Percentiles rank a stretch among this genome's conserved stretches.
phyloP scores from a whole-genome alignment of 352 stramenopile genomes.

The Blastocystis sp. region DNA sequence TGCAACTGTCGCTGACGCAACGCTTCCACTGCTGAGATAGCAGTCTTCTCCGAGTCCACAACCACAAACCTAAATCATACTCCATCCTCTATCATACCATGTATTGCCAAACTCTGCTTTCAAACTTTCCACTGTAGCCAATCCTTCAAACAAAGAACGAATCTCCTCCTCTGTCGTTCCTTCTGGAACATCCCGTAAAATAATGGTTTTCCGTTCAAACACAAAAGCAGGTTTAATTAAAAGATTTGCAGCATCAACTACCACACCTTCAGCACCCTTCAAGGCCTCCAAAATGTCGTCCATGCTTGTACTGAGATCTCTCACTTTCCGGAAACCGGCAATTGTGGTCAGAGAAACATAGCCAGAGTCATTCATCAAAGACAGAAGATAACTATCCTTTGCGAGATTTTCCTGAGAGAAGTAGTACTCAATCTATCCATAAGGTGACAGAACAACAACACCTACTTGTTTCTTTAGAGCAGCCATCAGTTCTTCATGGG shows the following conservation, averaged over 20 bases:
- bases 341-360: conserved; percentile 48
- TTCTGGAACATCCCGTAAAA: conserved; percentile 48
- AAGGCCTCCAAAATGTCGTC: conserved; percentile 56
- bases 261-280: not conserved
- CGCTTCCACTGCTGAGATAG: conserved; percentile 5
- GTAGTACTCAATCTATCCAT: conserved; percentile 52
- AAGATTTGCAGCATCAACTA: conserved; percentile 5
- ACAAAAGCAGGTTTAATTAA: conserved; percentile 22
- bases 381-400: conserved; percentile 43
- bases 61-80: conserved; percentile 47
- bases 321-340: conserved; percentile 46
- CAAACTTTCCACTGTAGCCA: not conserved
- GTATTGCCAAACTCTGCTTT: conserved; percentile 33
- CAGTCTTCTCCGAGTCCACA: conserved; percentile 40
- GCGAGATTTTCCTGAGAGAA: conserved; percentile 59
- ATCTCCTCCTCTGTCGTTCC: conserved; percentile 43
- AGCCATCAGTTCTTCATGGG: conserved; percentile 29
- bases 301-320: conserved; percentile 39
- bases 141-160: conserved; percentile 2
- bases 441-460: not conserved
- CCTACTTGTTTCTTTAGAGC: conserved; percentile 35
- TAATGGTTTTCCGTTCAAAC: conserved; percentile 51
- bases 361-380: conserved; percentile 54
- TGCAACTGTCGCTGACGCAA: conserved; percentile 10
- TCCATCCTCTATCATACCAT: not conserved